Conservation (phyloP, 495 filamentous ascomycete species). For the Penicillium dipodomyicola region DNA sequence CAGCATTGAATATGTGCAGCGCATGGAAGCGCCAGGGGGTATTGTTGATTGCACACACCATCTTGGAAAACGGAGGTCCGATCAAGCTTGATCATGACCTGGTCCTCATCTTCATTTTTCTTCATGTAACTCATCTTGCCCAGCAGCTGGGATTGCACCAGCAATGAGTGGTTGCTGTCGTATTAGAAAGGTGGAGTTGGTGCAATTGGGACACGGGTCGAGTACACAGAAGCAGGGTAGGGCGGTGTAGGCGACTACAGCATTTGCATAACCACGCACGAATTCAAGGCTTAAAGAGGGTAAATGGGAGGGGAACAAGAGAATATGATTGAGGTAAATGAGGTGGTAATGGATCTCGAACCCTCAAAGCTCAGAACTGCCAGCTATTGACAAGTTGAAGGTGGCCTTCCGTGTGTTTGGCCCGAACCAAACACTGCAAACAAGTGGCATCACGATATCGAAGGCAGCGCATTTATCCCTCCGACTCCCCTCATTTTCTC, state of each 20-base stretch:
- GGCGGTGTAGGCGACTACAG: constrained; percentile 36
- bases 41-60: constrained; percentile 59
- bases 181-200: constrained; percentile 20
- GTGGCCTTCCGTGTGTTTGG: constrained; percentile 51
- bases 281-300: constrained; percentile 10
- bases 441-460: constrained; percentile 37
- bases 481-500: constrained; percentile 9
- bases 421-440: constrained; percentile 45
- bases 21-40: constrained; percentile 23
- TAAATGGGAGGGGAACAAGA: constrained; percentile 1
- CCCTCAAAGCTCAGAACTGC: constrained; percentile 25
- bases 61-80: constrained; percentile 98
- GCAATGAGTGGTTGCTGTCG: constrained; percentile 28
- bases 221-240: constrained; percentile 32
- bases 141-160: constrained; percentile 40
- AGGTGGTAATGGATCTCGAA: constrained; percentile 22
- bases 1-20: constrained; percentile 19
- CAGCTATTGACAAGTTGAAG: constrained; percentile 44
- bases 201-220: constrained; percentile 27
- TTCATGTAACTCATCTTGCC: constrained; percentile 88
- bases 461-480: constrained; percentile 12
- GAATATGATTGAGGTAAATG: constrained; percentile 11
- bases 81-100: constrained; percentile 91
- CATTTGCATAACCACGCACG: constrained; percentile 26
- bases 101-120: constrained; percentile 96